Conservation (phyloP, 331 rosid species). For the Arachis monticola region DNA sequence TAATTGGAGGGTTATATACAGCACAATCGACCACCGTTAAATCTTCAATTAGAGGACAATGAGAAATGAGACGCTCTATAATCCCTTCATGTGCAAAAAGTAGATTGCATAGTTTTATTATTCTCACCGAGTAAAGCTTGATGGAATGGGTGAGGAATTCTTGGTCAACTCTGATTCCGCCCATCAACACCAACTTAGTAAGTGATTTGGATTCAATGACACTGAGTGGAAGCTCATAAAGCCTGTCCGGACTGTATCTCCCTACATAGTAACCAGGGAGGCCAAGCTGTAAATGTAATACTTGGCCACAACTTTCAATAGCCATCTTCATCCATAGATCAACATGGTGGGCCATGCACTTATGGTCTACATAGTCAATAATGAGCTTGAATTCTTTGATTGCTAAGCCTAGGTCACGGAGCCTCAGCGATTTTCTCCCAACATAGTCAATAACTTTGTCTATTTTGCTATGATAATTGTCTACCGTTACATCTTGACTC, state of each 20-base stretch:
- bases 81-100: constrained; percentile 2
- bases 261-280: neutral
- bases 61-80: constrained; percentile 33
- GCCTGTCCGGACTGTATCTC: neutral
- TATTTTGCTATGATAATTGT: neutral
- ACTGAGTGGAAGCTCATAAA: constrained; percentile 2
- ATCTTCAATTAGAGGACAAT: constrained; percentile 27
- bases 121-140: constrained; percentile 32
- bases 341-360: neutral
- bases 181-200: constrained; percentile 10
- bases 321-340: constrained; percentile 38
- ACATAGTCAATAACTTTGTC: constrained; percentile 12
- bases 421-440: constrained; percentile 13
- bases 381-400: constrained; percentile 30
- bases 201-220: constrained; percentile 37
- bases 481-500: neutral
- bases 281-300: neutral
- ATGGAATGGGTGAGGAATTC: constrained; percentile 23
- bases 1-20: neutral
- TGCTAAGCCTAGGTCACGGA: constrained; percentile 21
- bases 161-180: constrained; percentile 23
- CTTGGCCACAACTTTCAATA: constrained; percentile 4
- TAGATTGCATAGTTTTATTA: neutral
- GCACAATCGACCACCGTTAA: constrained; percentile 9
- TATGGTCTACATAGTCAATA: neutral